A percentile compares a stretch with the other conserved stretches of the same genome.
Conservation (phyloP, 2,329 filamentous ascomycete genomes). For the Helotiales sp. region DNA sequence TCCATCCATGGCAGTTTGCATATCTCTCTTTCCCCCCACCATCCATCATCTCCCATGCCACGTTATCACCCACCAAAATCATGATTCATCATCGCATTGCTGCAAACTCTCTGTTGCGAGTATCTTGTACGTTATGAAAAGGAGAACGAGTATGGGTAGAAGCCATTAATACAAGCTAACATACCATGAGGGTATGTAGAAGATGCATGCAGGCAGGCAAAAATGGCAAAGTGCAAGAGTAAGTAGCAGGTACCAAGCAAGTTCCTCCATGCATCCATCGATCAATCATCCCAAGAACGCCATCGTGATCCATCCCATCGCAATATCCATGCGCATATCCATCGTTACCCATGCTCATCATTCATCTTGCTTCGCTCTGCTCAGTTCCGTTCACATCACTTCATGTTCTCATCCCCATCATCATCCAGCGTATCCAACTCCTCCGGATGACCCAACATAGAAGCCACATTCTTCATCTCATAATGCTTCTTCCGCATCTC, state of each 20-base stretch:
- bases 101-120: neutral
- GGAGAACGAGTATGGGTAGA: neutral
- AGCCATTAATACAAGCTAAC: constrained; percentile 1
- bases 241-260: too few species aligned
- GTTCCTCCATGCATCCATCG: too few species aligned
- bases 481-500: constrained; percentile 93
- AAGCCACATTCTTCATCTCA: constrained; percentile 95
- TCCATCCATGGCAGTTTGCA: too few species aligned
- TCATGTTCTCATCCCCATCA: constrained; percentile 51
- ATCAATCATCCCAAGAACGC: neutral
- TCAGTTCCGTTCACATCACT: too few species aligned
- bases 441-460: constrained; percentile 77
- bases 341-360: constrained; percentile 11
- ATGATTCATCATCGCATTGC: neutral
- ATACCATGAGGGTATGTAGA: neutral
- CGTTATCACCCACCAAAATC: neutral
- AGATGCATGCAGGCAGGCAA: neutral
- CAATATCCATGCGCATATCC: constrained; percentile 5
- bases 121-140: neutral
- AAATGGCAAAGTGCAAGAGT: too few species aligned
- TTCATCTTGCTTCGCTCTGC: too few species aligned
- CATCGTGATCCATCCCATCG: neutral
- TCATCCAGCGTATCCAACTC: constrained; percentile 61
- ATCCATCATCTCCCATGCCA: too few species aligned
- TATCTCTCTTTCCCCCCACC: too few species aligned